Conservation (phyloP, 257 asterid genomes). For the Solanum gandarillasii region DNA sequence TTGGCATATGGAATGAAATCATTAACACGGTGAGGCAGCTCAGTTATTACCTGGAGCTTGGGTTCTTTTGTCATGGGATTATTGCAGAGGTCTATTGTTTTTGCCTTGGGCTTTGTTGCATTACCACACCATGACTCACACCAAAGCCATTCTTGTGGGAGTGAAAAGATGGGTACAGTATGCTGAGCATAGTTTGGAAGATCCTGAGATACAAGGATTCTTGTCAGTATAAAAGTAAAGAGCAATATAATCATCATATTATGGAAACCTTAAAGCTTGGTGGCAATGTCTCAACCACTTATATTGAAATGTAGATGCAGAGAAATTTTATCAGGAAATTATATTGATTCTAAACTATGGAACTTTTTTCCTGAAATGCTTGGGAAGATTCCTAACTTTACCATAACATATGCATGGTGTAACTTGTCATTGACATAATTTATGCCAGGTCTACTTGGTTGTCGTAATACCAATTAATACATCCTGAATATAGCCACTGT, state of each 20-base stretch:
- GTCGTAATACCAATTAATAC: not conserved
- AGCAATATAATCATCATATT: not conserved
- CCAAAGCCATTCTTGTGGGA: conserved; percentile 99
- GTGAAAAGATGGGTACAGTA: conserved; percentile 88
- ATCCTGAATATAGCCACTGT: not conserved
- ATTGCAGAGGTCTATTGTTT: conserved; percentile 96
- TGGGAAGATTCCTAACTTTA: not conserved
- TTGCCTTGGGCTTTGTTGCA: conserved; percentile 73
- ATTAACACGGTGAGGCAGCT: not conserved
- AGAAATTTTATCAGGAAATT: not conserved
- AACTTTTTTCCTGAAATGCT: not conserved
- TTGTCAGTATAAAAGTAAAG: conserved; percentile 5
- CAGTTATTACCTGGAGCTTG: conserved; percentile 72
- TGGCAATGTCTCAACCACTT: not conserved
- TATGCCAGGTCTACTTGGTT: not conserved
- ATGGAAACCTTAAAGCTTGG: not conserved
- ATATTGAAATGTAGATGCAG: not conserved
- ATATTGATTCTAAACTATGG: not conserved
- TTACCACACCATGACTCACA: conserved; percentile 99
- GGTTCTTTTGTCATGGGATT: conserved; percentile 99
- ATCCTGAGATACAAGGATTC: conserved; percentile 44
- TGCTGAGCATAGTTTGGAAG: conserved; percentile 99
- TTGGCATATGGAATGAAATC: not conserved
- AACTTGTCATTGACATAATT: not conserved
- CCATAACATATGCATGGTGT: not conserved